These are phyloP conservation scores for Protomyces arabidopsidicola DNA, from an alignment of 1,139 yeast genomes.

Conservation along the genomic window DNA sequence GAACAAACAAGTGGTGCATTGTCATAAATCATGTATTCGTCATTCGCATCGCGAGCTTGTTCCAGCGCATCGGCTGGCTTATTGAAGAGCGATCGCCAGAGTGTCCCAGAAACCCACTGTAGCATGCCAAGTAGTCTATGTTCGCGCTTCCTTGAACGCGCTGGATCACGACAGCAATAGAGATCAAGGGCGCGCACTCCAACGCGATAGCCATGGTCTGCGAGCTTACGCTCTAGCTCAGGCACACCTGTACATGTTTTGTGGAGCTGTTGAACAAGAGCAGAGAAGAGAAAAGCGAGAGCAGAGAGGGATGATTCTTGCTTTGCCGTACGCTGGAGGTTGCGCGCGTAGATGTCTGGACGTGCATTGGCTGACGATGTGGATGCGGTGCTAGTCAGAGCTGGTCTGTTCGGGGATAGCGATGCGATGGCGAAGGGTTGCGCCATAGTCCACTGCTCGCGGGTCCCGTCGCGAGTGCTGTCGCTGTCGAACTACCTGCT, in stretches of 20 bases:
- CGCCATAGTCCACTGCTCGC: background rate
- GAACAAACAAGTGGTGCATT: slow-evolving; percentile 70
- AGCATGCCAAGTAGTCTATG: slow-evolving; percentile 67
- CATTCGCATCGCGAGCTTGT: slow-evolving; percentile 71
- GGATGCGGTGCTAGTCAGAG: background rate
- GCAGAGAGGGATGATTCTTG: slow-evolving; percentile 65
- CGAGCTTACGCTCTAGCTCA: slow-evolving; percentile 66
- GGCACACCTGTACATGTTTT: slow-evolving; percentile 63
- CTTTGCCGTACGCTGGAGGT: slow-evolving; percentile 53
- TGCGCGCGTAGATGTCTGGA: slow-evolving; percentile 58
- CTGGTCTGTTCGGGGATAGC: background rate
- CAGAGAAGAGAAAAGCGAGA: slow-evolving; percentile 66
- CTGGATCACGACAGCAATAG: slow-evolving; percentile 57
- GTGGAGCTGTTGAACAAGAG: slow-evolving; percentile 64
- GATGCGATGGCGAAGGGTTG: background rate
- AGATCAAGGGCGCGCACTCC: slow-evolving; percentile 60
- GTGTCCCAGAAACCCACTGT: slow-evolving; percentile 73
- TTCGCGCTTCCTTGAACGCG: slow-evolving; percentile 63
- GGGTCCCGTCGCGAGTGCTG: background rate
- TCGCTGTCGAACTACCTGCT: background rate
- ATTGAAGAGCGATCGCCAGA: slow-evolving; percentile 82
- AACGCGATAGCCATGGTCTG: slow-evolving; percentile 68
- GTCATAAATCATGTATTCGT: slow-evolving; percentile 80
- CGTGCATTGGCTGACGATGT: background rate
- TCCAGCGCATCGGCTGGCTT: slow-evolving; percentile 82